Base-by-base conservation (phyloP, 2,329 filamentous ascomycete genomes). In the Fusarium kyushuense region DNA sequence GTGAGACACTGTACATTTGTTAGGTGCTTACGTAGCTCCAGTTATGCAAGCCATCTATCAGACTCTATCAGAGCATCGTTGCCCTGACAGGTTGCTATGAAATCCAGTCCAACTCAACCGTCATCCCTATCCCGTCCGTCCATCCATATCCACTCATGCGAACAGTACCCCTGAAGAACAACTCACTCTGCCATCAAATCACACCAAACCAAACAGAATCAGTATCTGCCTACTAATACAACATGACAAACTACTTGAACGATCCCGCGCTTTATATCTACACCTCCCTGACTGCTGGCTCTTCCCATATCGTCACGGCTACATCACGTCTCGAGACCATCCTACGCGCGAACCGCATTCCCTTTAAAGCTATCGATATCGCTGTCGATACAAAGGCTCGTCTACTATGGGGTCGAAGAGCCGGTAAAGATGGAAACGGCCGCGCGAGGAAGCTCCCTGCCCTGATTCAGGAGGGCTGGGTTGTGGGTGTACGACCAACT, bases 311-410 rank as follows among this genome's bases (percentile, higher is more conserved):
- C 78, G 90, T 98, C 76, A 98, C 96, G 40, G 96, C 94, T 27
- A 98, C 96, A 2, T 96, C 94, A 55, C 92, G 96, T 47, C 89
- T 99, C 72, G 95, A 99, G 81, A 97, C 94, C 14, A 98, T 99
- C 76, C 87, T 99, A 63, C 95, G 93, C 76, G 94, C 94, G 67
- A 97, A 98, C 84, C 92, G 92, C 72, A 91, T 99, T 60, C 93
- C 94, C 13, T 99, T 98, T 84, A 93, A 93, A 78, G 94, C 93
- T 69, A 85, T 97, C 76, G 96, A 99, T 79, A 88, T 96, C 42
- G 93, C 95, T 40, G 96, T 92, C 30, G 93, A 99, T 78, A 91
- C 96, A 58, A 91, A 92, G 76, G 94, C 94, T 33, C 90, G 92
- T 70, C 93, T 92, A 85, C 85, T 98, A 70, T 99, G 94, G 93